These are phyloP conservation scores for Tuber calosporum DNA, from an alignment of 495 filamentous ascomycete genomes.

Conservation along the genomic window DNA sequence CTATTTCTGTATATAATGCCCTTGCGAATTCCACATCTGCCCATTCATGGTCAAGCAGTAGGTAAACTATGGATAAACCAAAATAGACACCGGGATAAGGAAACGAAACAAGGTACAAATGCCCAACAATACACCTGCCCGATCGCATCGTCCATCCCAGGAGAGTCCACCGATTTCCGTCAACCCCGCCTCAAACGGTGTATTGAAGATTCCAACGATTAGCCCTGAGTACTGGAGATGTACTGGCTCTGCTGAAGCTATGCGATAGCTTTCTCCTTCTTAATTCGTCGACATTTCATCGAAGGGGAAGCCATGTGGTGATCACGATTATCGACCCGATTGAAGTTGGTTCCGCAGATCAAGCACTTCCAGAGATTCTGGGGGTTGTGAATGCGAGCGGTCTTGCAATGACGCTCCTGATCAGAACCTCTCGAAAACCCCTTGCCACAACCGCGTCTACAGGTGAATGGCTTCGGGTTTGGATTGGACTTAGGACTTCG, in stretches of 20 bases:
- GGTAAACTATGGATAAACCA: not conserved
- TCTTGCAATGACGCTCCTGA: not conserved
- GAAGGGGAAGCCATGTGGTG: not conserved
- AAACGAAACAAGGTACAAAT: not conserved
- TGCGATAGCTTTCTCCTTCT: not conserved
- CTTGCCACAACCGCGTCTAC: not conserved
- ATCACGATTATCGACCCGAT: not conserved
- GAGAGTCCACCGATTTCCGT: not conserved
- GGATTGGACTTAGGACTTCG: no score
- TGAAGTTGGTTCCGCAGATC: not conserved
- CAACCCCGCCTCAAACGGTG: not conserved
- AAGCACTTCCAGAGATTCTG: not conserved
- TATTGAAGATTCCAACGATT: not conserved
- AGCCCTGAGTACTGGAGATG: not conserved
- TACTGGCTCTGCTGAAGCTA: not conserved
- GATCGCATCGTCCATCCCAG: not conserved
- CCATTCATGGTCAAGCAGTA: not conserved
- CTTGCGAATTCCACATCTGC: no score
- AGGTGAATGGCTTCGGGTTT: not conserved
- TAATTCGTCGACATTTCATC: not conserved
- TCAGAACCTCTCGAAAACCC: not conserved
- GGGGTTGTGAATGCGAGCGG: not conserved
- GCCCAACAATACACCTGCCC: no score
- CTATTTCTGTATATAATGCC: no score
- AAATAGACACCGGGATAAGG: not conserved